A percentile compares a stretch with the other conserved stretches of the same genome.
These are phyloP conservation scores for Tephrocybe sp. DNA, from an alignment of 768 basidiomycete species.

Conservation along the genomic window DNA sequence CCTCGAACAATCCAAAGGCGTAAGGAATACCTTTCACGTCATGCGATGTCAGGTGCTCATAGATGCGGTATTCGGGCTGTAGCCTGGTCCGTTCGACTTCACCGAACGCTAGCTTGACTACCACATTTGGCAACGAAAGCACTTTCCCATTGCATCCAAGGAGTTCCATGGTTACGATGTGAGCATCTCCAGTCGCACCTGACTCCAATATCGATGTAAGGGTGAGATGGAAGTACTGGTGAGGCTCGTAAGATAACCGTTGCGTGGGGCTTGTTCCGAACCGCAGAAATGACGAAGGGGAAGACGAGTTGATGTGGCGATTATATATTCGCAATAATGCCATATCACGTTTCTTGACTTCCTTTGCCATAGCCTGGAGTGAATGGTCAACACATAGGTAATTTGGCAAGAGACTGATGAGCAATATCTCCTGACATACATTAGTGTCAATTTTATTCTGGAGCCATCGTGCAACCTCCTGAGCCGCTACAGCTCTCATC, in stretches of 20 bases:
- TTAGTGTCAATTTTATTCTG: not conserved
- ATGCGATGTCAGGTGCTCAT: constrained; percentile 7
- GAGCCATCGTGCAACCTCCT: not conserved
- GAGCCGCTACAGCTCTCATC: not conserved
- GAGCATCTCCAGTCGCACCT: not conserved
- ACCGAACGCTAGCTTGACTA: constrained; percentile 15
- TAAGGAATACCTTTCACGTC: constrained; percentile 8
- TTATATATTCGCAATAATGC: too few species aligned
- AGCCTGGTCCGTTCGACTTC: constrained; percentile 6
- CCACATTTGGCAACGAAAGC: not conserved
- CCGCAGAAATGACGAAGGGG: too few species aligned
- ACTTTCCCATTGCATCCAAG: not conserved
- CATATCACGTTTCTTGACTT: too few species aligned
- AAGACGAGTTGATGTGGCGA: too few species aligned
- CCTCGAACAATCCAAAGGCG: constrained; percentile 14
- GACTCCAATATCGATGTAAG: not conserved
- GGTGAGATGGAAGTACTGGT: not conserved
- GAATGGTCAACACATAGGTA: too few species aligned
- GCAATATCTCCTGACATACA: not conserved
- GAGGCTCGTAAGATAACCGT: not conserved
- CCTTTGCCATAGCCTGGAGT: too few species aligned
- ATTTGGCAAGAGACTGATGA: not conserved
- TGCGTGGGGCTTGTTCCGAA: too few species aligned
- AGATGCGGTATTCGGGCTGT: constrained; percentile 14
- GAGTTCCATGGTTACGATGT: not conserved